Conservation (phyloP, 495 filamentous ascomycete species). For the Niebla homalea region DNA sequence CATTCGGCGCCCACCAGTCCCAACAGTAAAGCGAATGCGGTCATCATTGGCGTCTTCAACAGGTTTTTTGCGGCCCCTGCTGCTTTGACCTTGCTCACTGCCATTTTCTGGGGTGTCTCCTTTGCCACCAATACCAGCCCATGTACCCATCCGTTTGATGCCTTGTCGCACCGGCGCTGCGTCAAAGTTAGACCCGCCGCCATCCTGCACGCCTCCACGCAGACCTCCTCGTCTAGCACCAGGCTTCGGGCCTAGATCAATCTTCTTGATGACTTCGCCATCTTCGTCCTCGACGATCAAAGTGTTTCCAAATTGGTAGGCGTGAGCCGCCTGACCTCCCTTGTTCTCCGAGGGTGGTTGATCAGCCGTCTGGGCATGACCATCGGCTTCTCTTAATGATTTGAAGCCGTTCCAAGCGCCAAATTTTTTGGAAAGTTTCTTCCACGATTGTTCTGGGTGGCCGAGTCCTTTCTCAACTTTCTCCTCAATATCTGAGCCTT, state of each 20-base stretch:
- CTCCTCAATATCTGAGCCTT: constrained; percentile 32
- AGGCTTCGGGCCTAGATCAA: constrained; percentile 53
- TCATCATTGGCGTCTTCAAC: constrained; percentile 56
- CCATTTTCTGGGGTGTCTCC: constrained; percentile 16
- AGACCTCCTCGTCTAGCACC: constrained; percentile 17
- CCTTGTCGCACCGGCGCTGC: constrained; percentile 33
- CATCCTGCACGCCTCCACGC: constrained; percentile 29
- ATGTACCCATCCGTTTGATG: constrained; percentile 47
- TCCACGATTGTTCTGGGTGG: constrained; percentile 19
- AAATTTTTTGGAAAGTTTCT: constrained; percentile 24
- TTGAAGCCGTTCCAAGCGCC: constrained; percentile 31
- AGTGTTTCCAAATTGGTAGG: constrained; percentile 91
- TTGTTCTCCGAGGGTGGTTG: constrained; percentile 21
- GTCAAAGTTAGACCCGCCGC: constrained; percentile 28
- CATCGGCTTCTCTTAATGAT: constrained; percentile 18
- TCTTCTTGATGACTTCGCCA: constrained; percentile 95
- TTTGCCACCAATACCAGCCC: constrained; percentile 41
- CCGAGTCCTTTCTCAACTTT: constrained; percentile 21
- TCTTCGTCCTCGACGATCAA: constrained; percentile 98
- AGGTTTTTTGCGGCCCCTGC: constrained; percentile 24
- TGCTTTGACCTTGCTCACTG: constrained; percentile 11
- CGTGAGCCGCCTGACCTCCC: constrained; percentile 55
- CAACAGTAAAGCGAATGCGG: constrained; percentile 77
- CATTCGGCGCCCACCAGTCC: constrained; percentile 61
- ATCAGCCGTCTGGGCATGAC: constrained; percentile 12